These are phyloP conservation scores for Cyathus striatus DNA, from an alignment of 768 basidiomycete genomes.

Conservation along the genomic window DNA sequence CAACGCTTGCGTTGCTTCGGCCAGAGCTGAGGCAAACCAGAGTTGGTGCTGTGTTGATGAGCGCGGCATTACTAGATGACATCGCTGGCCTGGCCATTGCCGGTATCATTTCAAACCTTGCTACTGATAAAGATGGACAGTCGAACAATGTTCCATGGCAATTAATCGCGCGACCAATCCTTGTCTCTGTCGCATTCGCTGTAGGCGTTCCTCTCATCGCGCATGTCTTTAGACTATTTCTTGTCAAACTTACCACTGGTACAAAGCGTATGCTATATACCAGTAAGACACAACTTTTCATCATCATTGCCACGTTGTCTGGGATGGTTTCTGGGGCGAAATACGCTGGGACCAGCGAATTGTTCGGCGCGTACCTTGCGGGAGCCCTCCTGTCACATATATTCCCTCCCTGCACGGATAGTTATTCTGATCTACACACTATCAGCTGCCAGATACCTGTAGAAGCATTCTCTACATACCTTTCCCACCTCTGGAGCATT, in stretches of 20 bases:
- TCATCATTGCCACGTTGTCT: conserved; percentile 31
- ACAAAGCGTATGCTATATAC: conserved; percentile 6
- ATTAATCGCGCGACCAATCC: conserved; percentile 46
- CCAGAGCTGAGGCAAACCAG: conserved; percentile 40
- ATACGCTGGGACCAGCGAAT: conserved; percentile 55
- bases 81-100: conserved; percentile 57
- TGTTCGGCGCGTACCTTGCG: conserved; percentile 60
- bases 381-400: conserved; percentile 42
- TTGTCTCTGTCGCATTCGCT: conserved; percentile 50
- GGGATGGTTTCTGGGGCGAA: conserved; percentile 42
- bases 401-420: conserved; percentile 12
- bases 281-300: conserved; percentile 20
- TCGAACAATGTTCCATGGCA: conserved; percentile 22
- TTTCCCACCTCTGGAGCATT: conserved; percentile 31
- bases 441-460: too few relatives aligned
- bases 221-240: conserved; percentile 5
- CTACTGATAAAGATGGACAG: conserved; percentile 10
- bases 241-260: background rate
- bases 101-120: conserved; percentile 42
- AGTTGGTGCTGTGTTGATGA: conserved; percentile 52
- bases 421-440: too few relatives aligned
- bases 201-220: conserved; percentile 30
- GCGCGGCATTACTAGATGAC: conserved; percentile 64
- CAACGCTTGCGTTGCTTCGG: conserved; percentile 57
- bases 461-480: conserved; percentile 26